Base-by-base conservation (phyloP, 2,329 filamentous ascomycete species). In the Mycosphaerella sp. region DNA sequence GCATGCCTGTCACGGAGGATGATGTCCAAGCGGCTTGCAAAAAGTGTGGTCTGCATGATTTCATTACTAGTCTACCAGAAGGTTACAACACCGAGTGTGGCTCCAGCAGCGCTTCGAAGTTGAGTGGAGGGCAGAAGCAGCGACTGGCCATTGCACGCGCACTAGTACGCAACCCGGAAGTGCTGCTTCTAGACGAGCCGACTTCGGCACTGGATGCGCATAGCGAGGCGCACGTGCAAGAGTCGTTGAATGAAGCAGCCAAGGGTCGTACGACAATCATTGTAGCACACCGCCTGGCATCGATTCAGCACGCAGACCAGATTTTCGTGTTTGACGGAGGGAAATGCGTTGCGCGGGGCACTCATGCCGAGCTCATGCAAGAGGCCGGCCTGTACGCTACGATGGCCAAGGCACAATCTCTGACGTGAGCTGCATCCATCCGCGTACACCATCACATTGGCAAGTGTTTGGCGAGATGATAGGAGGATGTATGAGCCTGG, bases 241-340 rank as follows among this genome's bases (percentile, higher is more conserved):
- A 66, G 38, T 70, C 73, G 1, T 69, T 76, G 36, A 68, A 67
- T 7, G 70, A 69, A 17, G 73, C 72, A 6, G 68, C 71, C 4
- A 65, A 68, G 43, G 74, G 70, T 3, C 66, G 73, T 51, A 81
- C 88, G 1, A 87, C 87, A 57, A 75, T 93, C 2, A 86, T 86
- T 2, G 86, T 93, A 9, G 88, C 88, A 1, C 88, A 92, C 67
- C 77, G 87, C 11, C 74, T 92, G 46, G 84, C 84, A 0, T 92
- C 86, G 10, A 83, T 91, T 17, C 86, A 87, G 68, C 85, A 90
- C 61, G 86, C 87, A 1, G 84, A 92, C 67, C 74, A 84, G n/a
- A 91, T 91, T 41, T 89, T 87, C 62, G 86, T 92, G 0, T 80
- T 93, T 45, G 85, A 86, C 9, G 78, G 83, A 56, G 82, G 84